Evolutionary conservation across 371 early-diverging fungal species (phyloP).

Genomic region (Apophysomyces sp.): DNA sequence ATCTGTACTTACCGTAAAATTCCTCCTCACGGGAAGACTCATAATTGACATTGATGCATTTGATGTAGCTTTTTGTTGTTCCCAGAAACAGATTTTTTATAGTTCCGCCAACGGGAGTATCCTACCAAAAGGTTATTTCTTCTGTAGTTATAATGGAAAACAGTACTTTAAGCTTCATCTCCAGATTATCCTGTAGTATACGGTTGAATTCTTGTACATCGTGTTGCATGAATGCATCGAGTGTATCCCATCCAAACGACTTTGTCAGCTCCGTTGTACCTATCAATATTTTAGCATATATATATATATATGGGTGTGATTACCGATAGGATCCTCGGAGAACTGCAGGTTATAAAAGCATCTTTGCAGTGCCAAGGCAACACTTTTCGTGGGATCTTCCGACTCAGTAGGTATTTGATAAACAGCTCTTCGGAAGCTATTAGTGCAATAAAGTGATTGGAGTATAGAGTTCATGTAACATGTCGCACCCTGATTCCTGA

Average conservation of each 20-base stretch:
- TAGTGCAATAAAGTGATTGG: constrained; percentile 94
- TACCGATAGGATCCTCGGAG: constrained; percentile 64
- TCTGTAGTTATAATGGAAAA: not conserved
- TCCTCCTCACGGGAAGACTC: constrained; percentile 85
- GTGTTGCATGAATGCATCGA: constrained; percentile 93
- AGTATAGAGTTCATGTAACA: constrained; percentile 98
- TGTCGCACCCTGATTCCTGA: constrained; percentile 97
- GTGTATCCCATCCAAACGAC: constrained; percentile 94
- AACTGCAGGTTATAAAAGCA: constrained; percentile 87
- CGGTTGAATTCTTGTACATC: constrained; percentile 96
- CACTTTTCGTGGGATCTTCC: constrained; percentile 77
- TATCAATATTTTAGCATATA: constrained; percentile 95
- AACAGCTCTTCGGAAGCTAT: constrained; percentile 83
- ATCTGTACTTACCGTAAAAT: constrained; percentile 21
- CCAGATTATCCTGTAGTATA: constrained; percentile 90
- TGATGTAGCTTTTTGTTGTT: constrained; percentile 90
- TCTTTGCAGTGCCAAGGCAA: constrained; percentile 87
- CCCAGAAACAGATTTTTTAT: constrained; percentile 86
- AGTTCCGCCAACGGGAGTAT: constrained; percentile 84
- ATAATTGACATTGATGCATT: constrained; percentile 88
- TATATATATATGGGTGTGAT: constrained; percentile 64
- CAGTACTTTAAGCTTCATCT: constrained; percentile 72
- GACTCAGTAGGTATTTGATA: constrained; percentile 84
- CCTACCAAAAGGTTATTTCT: constrained; percentile 31
- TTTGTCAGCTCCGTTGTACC: constrained; percentile 92